Percentiles rank a stretch among this genome's conserved stretches.
phyloP scores from a whole-genome alignment of 140 eudicot genomes.

The Flaveria floridana region DNA sequence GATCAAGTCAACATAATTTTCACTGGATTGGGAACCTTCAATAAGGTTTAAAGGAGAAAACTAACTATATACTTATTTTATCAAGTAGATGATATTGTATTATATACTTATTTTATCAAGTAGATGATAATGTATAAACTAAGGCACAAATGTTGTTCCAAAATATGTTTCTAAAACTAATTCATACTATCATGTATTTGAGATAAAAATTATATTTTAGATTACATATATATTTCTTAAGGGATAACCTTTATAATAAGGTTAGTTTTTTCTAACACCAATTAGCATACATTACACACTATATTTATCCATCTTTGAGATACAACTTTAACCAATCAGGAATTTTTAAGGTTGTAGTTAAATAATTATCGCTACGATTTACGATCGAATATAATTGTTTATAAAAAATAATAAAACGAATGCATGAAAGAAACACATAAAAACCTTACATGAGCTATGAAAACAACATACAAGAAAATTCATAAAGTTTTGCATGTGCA shows the following conservation, averaged over 20 bases:
- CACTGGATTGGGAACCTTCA: background rate
- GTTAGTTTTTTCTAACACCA: background rate
- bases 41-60: background rate
- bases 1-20: no score
- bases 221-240: background rate
- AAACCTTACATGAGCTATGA: conserved; percentile 1
- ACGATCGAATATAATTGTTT: background rate
- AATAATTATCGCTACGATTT: background rate
- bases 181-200: background rate
- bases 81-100: no score
- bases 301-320: background rate
- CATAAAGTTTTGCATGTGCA: conserved; percentile 33
- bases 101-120: no score
- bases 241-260: background rate
- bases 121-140: background rate
- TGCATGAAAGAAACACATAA: conserved; percentile 13
- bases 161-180: background rate
- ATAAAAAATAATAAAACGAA: background rate
- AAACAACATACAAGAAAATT: conserved; percentile 25
- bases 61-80: background rate
- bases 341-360: background rate
- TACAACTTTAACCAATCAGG: background rate
- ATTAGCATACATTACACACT: background rate
- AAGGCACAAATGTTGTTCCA: background rate
- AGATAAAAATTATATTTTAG: no score